phyloP scores from a whole-genome alignment of 1,284 basidiomycete genomes.

The Omphalotus olearius region DNA sequence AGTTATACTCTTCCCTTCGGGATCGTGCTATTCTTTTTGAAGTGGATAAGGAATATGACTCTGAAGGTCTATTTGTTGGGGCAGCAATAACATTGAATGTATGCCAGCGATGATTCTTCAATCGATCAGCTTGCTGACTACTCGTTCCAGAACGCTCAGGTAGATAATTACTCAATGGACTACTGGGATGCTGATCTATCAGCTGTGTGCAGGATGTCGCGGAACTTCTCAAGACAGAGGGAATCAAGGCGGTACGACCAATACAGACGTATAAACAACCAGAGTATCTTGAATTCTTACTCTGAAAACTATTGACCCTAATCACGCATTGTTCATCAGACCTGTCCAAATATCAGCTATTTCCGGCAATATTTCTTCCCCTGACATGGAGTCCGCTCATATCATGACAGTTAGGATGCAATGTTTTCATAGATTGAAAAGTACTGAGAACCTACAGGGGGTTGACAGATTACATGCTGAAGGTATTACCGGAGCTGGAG shows the following conservation, averaged over 20 bases:
- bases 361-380: neutral
- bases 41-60: constrained; percentile 36
- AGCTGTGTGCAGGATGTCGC: constrained; percentile 10
- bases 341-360: neutral
- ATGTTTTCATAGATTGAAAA: too few species aligned
- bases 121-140: too few species aligned
- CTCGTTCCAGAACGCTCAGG: neutral
- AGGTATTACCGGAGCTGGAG: constrained; percentile 46
- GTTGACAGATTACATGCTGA: constrained; percentile 46
- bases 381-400: neutral
- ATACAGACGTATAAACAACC: neutral
- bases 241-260: neutral
- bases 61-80: constrained; percentile 38
- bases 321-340: neutral
- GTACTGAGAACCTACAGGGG: constrained; percentile 19
- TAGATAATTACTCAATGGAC: neutral
- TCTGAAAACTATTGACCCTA: too few species aligned
- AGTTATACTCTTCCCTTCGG: constrained; percentile 31
- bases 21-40: constrained; percentile 31
- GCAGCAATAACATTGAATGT: constrained; percentile 35
- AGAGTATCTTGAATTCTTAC: neutral
- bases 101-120: neutral
- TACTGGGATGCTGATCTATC: neutral
- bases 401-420: neutral
- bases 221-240: neutral